Conservation (phyloP, 352 stramenopile genomes). For the Globisporangium echinulatum region DNA sequence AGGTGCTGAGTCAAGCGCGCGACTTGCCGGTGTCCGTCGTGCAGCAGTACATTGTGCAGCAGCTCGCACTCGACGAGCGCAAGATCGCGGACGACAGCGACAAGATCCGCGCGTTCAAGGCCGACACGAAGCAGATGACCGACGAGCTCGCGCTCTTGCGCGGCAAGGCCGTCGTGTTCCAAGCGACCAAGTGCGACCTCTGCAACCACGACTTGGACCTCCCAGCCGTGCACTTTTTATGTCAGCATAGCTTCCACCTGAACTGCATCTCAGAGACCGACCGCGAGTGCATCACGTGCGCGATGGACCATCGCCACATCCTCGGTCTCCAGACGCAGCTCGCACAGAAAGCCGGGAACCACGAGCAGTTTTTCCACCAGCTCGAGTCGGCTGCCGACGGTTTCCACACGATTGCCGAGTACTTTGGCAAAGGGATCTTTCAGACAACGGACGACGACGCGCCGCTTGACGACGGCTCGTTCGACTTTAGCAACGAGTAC, state of each 20-base stretch:
- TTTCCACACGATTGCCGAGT: constrained; percentile 88
- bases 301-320: constrained; percentile 81
- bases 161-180: constrained; percentile 85
- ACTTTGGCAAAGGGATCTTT: constrained; percentile 92
- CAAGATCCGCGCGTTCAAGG: constrained; percentile 84
- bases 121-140: constrained; percentile 87
- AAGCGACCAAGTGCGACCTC: constrained; percentile 86
- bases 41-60: constrained; percentile 83
- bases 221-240: constrained; percentile 90
- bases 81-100: constrained; percentile 83
- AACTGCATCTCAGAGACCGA: constrained; percentile 89
- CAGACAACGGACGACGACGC: constrained; percentile 54
- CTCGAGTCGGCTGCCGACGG: constrained; percentile 83
- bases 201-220: constrained; percentile 88
- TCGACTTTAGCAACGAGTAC: constrained; percentile 84
- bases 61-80: constrained; percentile 68
- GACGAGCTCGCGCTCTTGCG: constrained; percentile 80
- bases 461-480: constrained; percentile 51
- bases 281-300: constrained; percentile 85
- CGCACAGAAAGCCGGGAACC: constrained; percentile 83
- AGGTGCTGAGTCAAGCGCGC: constrained; percentile 78
- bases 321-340: constrained; percentile 83
- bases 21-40: constrained; percentile 79
- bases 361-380: constrained; percentile 92
- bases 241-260: constrained; percentile 87